Base-by-base conservation (phyloP, 495 filamentous ascomycete genomes). In the Penicillium antarcticum region DNA sequence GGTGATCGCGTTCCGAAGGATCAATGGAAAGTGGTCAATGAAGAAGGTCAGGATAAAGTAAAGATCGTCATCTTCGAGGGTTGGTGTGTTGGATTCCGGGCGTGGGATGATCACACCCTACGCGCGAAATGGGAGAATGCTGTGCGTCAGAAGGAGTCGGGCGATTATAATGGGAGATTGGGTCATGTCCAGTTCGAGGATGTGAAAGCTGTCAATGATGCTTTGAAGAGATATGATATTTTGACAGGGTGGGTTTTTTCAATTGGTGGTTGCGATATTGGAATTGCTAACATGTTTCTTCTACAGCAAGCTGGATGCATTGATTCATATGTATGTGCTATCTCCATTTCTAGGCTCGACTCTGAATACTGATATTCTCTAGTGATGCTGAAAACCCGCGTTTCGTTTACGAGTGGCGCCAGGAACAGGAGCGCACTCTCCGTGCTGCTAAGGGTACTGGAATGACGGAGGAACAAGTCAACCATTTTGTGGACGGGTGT, bases 401-500 rank as follows among this genome's bases (percentile, higher is more conserved):
- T 48, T 95, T 77, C 59, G 92, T 96, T 34, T 97, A 96, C 63
- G 83, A 81, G 52, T 97, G 92, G 92, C 84, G 92, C 14, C 69
- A 83, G 48, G 75, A 97, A 65, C 90, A 95, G 65, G 92, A 97
- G 68, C 76, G 73, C 19, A 76, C 74, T 44, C 72, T 97, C 56
- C 76, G 87, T 14, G 71, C 68, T 11, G 63, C 75, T 38, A 88
- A 78, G 61, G 86, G 87, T 19, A 74, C 67, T 13, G 91, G 89
- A 29, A 96, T 96, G 92, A 88, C 81, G 3, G 80, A 86, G 55
- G 78, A 83, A 45, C 79, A 87, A 57, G 80, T 88, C 33, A 73
- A 78, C 38, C 66, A 79, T 24, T 88, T 88, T 62, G 82, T 88
- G 24, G 76, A 87, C 60, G 80, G 82, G 58, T 88, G 84, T 86